These are phyloP conservation scores for Sedum album DNA, from an alignment of 164 flowering plant species.

Conservation along the genomic window DNA sequence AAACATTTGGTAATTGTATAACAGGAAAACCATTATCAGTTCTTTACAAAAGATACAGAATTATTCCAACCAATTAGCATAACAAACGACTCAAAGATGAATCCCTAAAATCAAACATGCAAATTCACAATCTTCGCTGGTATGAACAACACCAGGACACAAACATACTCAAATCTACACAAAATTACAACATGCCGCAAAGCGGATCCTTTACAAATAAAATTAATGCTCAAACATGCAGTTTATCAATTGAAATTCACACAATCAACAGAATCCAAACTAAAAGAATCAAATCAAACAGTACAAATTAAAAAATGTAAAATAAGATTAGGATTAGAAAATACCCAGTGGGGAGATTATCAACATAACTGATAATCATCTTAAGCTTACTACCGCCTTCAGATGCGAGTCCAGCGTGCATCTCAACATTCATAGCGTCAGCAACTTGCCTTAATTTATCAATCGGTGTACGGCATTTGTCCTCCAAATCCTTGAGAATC, in stretches of 20 bases:
- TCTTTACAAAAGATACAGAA: not conserved
- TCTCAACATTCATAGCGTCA: too few species aligned
- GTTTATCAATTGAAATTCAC: not conserved
- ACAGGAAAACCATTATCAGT: not conserved
- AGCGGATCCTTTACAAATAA: not conserved
- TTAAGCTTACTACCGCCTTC: conserved; percentile 56
- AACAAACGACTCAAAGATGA: not conserved
- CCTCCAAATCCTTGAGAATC: conserved; percentile 44
- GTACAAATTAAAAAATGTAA: not conserved
- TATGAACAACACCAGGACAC: not conserved
- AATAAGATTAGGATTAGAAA: too few species aligned
- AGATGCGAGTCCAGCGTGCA: conserved; percentile 61
- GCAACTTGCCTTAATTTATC: too few species aligned
- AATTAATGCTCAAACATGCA: not conserved
- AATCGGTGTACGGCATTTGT: conserved; percentile 36
- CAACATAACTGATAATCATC: conserved; percentile 60
- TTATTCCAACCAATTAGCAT: not conserved
- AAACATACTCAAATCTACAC: not conserved
- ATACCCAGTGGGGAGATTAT: conserved; percentile 61
- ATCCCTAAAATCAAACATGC: not conserved
- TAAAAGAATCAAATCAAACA: not conserved
- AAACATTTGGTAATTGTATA: not conserved
- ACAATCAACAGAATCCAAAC: not conserved
- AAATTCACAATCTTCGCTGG: not conserved
- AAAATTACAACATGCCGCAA: not conserved